These are phyloP conservation scores for Podospora pseudoanserina DNA, from an alignment of 495 filamentous ascomycete genomes.

Conservation along the genomic window DNA sequence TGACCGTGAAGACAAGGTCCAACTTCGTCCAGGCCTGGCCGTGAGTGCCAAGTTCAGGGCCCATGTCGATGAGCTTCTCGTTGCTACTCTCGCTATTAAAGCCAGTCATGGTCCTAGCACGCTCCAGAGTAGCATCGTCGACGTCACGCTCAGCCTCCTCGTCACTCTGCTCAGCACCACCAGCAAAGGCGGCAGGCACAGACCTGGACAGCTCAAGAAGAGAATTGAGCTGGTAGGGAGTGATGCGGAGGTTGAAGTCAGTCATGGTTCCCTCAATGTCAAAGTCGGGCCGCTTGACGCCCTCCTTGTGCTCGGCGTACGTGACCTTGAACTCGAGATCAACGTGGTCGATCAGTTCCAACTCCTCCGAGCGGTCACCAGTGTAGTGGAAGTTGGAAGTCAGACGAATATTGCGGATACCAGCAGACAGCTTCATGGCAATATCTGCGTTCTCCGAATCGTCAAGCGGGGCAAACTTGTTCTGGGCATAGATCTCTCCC, in stretches of 20 bases:
- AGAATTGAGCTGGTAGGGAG: conserved; percentile 86
- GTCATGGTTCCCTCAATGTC: conserved; percentile 90
- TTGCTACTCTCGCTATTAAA: conserved; percentile 38
- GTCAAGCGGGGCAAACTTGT: conserved; percentile 79
- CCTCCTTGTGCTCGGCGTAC: conserved; percentile 77
- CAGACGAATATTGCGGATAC: conserved; percentile 85
- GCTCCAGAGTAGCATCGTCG: conserved; percentile 42
- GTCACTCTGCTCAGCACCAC: conserved; percentile 65
- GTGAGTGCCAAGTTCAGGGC: conserved; percentile 60
- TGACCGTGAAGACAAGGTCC: conserved; percentile 87
- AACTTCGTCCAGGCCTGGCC: conserved; percentile 84
- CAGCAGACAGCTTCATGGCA: conserved; percentile 85
- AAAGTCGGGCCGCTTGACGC: conserved; percentile 78
- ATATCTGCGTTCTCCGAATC: conserved; percentile 64
- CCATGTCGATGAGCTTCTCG: conserved; percentile 51
- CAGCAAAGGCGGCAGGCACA: conserved; percentile 80
- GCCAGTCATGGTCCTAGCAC: conserved; percentile 47
- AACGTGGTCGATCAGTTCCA: conserved; percentile 95
- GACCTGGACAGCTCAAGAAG: conserved; percentile 78
- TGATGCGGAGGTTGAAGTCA: conserved; percentile 82
- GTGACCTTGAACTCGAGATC: conserved; percentile 89
- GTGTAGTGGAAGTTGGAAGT: conserved; percentile 86
- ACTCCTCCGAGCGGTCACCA: conserved; percentile 68
- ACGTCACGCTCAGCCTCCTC: conserved; percentile 53
- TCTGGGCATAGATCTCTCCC: conserved; percentile 95